Evolutionary conservation across 805 yeast genomes (phyloP), one percentile per base, ranked within the genome.

Genomic region (Kazachstania bromeliacearum): DNA sequence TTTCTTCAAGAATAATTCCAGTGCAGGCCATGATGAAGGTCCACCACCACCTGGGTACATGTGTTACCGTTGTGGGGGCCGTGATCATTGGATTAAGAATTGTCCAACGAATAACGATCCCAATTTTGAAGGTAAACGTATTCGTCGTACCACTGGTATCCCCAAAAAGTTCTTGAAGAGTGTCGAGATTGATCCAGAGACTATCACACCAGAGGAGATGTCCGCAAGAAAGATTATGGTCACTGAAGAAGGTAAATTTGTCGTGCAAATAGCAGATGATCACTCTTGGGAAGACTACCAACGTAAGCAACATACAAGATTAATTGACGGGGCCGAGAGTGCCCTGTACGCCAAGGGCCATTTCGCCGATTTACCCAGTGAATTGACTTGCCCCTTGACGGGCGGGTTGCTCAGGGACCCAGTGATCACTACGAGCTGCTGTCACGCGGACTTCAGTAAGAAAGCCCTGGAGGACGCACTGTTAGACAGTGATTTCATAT

Each of bases 21-120:
- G 53, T n/a, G 31, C 45, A 26, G 29, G 41, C 16, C 44, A 57
- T 30, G 67, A 46, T 51, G 94, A 85, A 39, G 88, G 59, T 4
- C 63, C 63, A 15, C 96, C 96, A 7, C 98, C 98, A 1, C 89
- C 95, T 5, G 95, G 95, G 1, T 92, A 92, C 51, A 81, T 89
- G 55, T 92, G 99, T 59, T 89, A 92, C 57, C 70, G 96, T 54
- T 92, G 99, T 65, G 97, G 97, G 34, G 85, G 83, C 20, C 84
- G 85, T 59, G 92, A 85, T 38, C 99, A 92, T 59, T 89, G 94
- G 87, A 89, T 92, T 41, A 83, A 82, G 53, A 85, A 87, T 50
- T 92, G 99, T 66, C 98, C 99, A 0, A 85, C 94, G 3, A 81
- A 84, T 51, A 77, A 75, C 30, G 97, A 89, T 60, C 96, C 96